Evolutionary conservation across 345 rosid species (phyloP).

Genomic region (Eucalyptus fibrosa): DNA sequence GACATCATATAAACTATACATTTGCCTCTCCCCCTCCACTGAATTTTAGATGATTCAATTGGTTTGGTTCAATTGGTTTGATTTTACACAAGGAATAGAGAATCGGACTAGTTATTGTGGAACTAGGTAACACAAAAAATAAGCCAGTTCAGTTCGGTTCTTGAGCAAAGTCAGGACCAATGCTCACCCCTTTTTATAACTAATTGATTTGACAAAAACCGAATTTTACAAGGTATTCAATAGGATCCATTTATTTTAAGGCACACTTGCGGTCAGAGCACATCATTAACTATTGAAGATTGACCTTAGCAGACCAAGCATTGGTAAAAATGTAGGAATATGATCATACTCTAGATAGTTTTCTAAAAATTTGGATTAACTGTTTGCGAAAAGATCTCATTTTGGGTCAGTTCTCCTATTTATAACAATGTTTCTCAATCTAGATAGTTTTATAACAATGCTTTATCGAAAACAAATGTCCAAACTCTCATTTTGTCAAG

Average conservation of each 20-base stretch:
- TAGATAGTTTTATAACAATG: background rate
- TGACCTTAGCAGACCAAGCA: background rate
- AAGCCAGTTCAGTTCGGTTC: fast-evolving
- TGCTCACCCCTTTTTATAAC: background rate
- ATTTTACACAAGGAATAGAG: background rate
- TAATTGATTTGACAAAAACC: background rate
- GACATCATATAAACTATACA: background rate
- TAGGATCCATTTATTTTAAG: background rate
- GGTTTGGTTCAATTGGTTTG: fast-evolving
- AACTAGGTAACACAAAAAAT: background rate
- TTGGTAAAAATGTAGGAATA: background rate
- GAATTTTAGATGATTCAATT: background rate
- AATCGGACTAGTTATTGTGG: background rate
- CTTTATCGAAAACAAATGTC: background rate
- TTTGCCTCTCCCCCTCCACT: background rate
- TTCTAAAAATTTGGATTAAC: background rate
- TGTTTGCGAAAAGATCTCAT: background rate
- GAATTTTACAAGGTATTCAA: background rate
- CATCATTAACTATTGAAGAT: background rate
- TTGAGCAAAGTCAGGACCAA: fast-evolving
- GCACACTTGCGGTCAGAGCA: background rate
- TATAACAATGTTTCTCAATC: too few species aligned
- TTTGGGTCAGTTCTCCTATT: background rate
- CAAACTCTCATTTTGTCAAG: background rate
- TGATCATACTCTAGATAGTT: background rate